A percentile compares a stretch with the other conserved stretches of the same genome.
phyloP scores from a whole-genome alignment of 1,284 basidiomycete genomes.

The Phaffia rhodozyma region DNA sequence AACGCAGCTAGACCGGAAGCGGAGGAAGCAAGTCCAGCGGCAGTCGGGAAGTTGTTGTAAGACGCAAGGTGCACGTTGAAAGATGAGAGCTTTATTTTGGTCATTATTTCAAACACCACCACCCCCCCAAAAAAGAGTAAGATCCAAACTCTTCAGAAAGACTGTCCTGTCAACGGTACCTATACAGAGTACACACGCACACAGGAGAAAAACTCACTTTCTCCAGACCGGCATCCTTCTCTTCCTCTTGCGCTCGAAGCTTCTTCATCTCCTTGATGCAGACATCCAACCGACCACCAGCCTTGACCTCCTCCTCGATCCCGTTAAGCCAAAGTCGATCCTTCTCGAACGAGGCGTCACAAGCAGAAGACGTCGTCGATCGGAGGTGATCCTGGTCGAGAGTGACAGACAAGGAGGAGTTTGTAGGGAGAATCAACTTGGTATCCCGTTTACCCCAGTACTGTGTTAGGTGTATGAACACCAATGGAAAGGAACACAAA shows the following conservation, averaged over 20 bases:
- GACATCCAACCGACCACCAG: constrained; percentile 61
- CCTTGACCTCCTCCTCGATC: constrained; percentile 74
- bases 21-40: constrained; percentile 92
- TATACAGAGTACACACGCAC: neutral
- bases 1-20: constrained; percentile 95
- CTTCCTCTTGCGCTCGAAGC: constrained; percentile 63
- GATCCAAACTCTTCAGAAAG: too few species aligned
- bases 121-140: too few species aligned
- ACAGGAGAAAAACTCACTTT: constrained; percentile 43
- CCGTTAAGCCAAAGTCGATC: constrained; percentile 94
- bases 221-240: constrained; percentile 48
- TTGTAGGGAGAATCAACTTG: constrained; percentile 88
- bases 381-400: constrained; percentile 92
- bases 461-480: constrained; percentile 28
- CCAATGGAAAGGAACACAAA: constrained; percentile 12
- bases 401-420: constrained; percentile 93
- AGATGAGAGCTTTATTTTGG: constrained; percentile 48
- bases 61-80: constrained; percentile 77
- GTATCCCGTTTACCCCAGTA: constrained; percentile 99
- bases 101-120: too few species aligned
- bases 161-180: neutral
- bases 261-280: constrained; percentile 82
- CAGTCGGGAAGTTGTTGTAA: constrained; percentile 98
- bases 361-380: constrained; percentile 83
- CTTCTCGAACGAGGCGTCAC: constrained; percentile 58